Conservation (phyloP, 495 filamentous ascomycete genomes). For the Gamarada debralockiae region DNA sequence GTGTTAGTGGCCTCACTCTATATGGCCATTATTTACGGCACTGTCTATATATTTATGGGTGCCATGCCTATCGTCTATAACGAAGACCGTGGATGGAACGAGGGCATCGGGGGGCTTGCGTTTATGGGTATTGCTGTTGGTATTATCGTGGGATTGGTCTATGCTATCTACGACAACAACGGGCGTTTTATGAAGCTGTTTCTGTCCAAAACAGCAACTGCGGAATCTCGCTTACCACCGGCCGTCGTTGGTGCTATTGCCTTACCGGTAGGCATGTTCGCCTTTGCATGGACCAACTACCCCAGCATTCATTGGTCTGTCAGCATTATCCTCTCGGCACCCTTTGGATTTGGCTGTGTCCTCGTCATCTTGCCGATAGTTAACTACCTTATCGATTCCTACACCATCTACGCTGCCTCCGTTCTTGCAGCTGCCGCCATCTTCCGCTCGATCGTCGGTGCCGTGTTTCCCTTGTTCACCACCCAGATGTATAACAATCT, state of each 20-base stretch:
- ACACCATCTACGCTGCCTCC: conserved; percentile 73
- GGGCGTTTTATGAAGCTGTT: no score
- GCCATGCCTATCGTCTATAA: conserved; percentile 82
- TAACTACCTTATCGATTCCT: conserved; percentile 68
- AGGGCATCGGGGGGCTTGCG: conserved; percentile 67
- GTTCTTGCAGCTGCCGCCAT: conserved; percentile 75
- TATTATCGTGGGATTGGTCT: conserved; percentile 44
- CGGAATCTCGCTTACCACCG: conserved; percentile 75
- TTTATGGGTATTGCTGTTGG: conserved; percentile 80
- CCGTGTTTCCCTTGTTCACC: conserved; percentile 81
- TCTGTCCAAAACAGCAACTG: conserved; percentile 30
- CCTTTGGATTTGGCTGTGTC: conserved; percentile 64
- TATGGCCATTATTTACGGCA: conserved; percentile 63
- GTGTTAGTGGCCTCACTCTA: conserved; percentile 72
- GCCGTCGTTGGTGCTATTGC: conserved; percentile 72
- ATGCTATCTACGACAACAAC: conserved; percentile 52
- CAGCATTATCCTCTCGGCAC: conserved; percentile 45
- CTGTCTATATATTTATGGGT: conserved; percentile 85
- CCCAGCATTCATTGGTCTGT: conserved; percentile 46
- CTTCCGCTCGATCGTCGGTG: conserved; percentile 64
- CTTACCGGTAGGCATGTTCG: conserved; percentile 79
- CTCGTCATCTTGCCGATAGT: conserved; percentile 61
- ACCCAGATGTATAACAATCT: conserved; percentile 69
- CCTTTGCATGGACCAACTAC: conserved; percentile 70
- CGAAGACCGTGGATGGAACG: conserved; percentile 40